These are phyloP conservation scores for Rhodotorula sp. DNA, from an alignment of 1,284 basidiomycete genomes.

Conservation along the genomic window DNA sequence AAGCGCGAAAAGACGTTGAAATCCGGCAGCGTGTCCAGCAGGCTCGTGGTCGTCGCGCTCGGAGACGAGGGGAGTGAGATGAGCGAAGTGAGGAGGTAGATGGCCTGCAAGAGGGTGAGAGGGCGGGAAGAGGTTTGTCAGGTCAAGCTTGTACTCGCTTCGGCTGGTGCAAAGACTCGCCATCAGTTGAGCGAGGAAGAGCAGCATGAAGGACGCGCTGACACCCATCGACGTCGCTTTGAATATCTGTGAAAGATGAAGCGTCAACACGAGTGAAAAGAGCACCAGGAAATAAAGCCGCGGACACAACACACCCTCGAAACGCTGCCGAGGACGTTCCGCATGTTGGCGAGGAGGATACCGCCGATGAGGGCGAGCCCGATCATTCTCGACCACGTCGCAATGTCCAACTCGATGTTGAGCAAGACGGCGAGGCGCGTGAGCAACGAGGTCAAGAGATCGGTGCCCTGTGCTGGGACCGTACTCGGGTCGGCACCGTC, in stretches of 20 bases:
- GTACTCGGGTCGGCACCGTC: not conserved
- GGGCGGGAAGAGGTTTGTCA: not conserved
- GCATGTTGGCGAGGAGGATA: constrained; percentile 51
- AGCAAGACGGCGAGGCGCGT: constrained; percentile 46
- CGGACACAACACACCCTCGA: constrained; percentile 39
- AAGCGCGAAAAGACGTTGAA: constrained; percentile 51
- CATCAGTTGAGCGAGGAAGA: constrained; percentile 52
- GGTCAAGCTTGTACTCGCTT: not conserved
- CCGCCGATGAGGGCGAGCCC: constrained; percentile 49
- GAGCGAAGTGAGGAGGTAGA: constrained; percentile 52
- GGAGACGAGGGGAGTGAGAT: constrained; percentile 50
- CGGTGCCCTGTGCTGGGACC: constrained; percentile 29
- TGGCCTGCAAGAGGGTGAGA: constrained; percentile 41
- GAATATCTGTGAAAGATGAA: constrained; percentile 44
- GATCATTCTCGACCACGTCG: constrained; percentile 49
- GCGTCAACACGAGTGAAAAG: not conserved
- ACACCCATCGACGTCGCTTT: constrained; percentile 49
- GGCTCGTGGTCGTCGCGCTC: constrained; percentile 34
- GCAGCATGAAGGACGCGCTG: constrained; percentile 50
- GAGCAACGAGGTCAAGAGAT: constrained; percentile 44
- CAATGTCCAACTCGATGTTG: constrained; percentile 49
- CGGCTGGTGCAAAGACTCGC: constrained; percentile 27
- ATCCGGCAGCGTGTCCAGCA: constrained; percentile 50
- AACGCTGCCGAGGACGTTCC: constrained; percentile 49
- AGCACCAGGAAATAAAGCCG: no score